Percentiles rank a stretch among this genome's conserved stretches.
These are phyloP conservation scores for Paraurostyla sp. DNA, from an alignment of 73 alveolate species.

Conservation along the genomic window DNA sequence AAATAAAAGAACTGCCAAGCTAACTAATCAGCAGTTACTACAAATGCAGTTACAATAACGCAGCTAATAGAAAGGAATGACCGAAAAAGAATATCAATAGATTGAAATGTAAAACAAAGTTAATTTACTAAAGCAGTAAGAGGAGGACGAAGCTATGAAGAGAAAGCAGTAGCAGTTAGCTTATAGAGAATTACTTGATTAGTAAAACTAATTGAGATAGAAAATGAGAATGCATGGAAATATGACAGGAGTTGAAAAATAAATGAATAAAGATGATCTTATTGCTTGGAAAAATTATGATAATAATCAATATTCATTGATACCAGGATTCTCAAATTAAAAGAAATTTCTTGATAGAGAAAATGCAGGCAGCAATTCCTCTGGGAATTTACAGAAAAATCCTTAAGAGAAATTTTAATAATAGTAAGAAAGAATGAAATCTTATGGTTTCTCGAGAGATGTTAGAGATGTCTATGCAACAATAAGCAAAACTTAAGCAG, in stretches of 20 bases:
- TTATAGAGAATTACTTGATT: slow-evolving; percentile 69
- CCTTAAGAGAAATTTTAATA: slow-evolving; percentile 27
- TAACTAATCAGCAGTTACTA: neutral
- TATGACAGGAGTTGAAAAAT: slow-evolving; percentile 71
- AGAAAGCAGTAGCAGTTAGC: slow-evolving; percentile 38
- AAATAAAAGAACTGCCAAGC: neutral
- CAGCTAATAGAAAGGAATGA: neutral
- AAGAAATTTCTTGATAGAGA: slow-evolving; percentile 6
- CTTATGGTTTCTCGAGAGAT: slow-evolving; percentile 65
- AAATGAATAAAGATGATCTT: slow-evolving; percentile 62
- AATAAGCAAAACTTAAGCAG: neutral
- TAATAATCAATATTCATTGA: slow-evolving; percentile 62
- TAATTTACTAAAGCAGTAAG: neutral
- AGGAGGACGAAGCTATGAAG: slow-evolving; percentile 41
- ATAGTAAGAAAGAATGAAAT: slow-evolving; percentile 58
- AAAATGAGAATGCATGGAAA: slow-evolving; percentile 58
- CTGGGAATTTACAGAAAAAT: neutral
- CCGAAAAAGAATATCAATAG: slow-evolving; percentile 10
- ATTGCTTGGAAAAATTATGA: slow-evolving; percentile 66
- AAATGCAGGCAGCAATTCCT: slow-evolving; percentile 13
- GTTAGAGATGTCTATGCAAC: slow-evolving; percentile 21
- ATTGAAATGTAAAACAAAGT: neutral
- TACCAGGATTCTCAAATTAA: slow-evolving; percentile 52
- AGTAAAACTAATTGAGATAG: slow-evolving; percentile 40
- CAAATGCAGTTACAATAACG: neutral